Base-by-base conservation (phyloP, 1,284 basidiomycete species). In the Marasmius oreades region DNA sequence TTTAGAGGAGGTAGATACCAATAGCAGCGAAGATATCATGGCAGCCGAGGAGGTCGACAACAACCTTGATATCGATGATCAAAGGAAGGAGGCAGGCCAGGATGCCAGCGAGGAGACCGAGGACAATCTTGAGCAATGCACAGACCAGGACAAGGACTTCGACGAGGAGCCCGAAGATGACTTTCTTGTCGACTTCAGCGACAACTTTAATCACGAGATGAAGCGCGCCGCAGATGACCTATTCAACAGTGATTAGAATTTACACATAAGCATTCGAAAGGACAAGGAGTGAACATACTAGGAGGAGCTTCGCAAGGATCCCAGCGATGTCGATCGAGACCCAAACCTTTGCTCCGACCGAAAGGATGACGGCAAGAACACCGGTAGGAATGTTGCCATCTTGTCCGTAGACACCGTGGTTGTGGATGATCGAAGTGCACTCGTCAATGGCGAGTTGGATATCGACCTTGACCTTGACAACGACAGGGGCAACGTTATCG, bases 391-490 rank as follows among this genome's bases (percentile, higher is more conserved):
- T 2, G 16, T 16, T n/a, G n/a, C 39, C 10, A 2, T n/a, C 16
- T 8, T 44, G 16, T 11, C 24, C 11, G 55, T 23, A 6, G 44
- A 10, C 10, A 47, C 14, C 14, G 43, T 53, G n/a, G 36, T 39
- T n/a, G n/a, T n/a, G n/a, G 18, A 52, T 48, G 14, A 36, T 36
- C 10, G 44, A 23, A 10, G 55, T 53, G 23, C 3, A 5, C 20
- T 52, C 50, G 11, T 11, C 28, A 48, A 55, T 48, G n/a, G 53
- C 53, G 28, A 8, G 3, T 8, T 22, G 34, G 55, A 16, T 20
- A 50, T 42, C 7, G n/a, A 11, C 34, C 42, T 46, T 58, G 4
- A 58, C 47, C 14, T 58, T 53, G n/a, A 2, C 34, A 20, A 55
- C n/a, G 18, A 55, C 45, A 16, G 53, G 57, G 2, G 20, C 47